These are phyloP conservation scores for Phytophthora gonapodyides DNA, from an alignment of 352 stramenopile genomes.

Conservation along the genomic window DNA sequence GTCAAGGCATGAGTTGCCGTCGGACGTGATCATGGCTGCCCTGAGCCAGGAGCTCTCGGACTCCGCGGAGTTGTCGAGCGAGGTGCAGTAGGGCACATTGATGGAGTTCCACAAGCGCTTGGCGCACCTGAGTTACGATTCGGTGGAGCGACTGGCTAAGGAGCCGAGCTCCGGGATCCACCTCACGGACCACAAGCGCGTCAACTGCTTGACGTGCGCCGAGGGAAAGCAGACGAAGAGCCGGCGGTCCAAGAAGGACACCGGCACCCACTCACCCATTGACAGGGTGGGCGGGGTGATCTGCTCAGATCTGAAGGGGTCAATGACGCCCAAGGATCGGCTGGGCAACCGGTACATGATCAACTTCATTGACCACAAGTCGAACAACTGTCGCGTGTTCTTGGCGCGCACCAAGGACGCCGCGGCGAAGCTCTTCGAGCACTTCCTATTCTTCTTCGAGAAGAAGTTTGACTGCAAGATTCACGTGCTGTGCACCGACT, in stretches of 20 bases:
- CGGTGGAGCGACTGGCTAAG: not conserved
- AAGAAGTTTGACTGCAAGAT: slow-evolving; percentile 2
- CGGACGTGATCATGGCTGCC: not conserved
- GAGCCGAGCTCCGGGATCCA: not conserved
- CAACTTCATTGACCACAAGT: slow-evolving; percentile 20
- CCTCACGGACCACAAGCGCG: not conserved
- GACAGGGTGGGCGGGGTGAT: slow-evolving; percentile 8
- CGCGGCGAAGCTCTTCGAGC: slow-evolving; percentile 9
- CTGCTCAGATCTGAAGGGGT: slow-evolving; percentile 1
- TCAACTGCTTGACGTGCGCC: too few relatives aligned
- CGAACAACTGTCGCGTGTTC: slow-evolving; percentile 22
- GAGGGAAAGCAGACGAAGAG: too few relatives aligned
- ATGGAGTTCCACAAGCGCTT: not conserved
- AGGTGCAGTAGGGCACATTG: not conserved
- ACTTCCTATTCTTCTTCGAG: slow-evolving; percentile 17
- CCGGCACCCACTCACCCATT: slow-evolving; percentile 1
- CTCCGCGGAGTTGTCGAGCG: not conserved
- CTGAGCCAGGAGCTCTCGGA: not conserved
- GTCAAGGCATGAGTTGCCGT: not conserved
- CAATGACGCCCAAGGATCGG: slow-evolving; percentile 7
- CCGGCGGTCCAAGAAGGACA: too few relatives aligned
- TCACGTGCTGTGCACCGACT: slow-evolving; percentile 19
- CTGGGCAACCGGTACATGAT: slow-evolving; percentile 18
- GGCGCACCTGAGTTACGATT: not conserved
- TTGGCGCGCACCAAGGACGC: slow-evolving; percentile 17